Evolutionary conservation across 2,329 filamentous ascomycete genomes (phyloP).

Genomic region (Beauveria sp.): DNA sequence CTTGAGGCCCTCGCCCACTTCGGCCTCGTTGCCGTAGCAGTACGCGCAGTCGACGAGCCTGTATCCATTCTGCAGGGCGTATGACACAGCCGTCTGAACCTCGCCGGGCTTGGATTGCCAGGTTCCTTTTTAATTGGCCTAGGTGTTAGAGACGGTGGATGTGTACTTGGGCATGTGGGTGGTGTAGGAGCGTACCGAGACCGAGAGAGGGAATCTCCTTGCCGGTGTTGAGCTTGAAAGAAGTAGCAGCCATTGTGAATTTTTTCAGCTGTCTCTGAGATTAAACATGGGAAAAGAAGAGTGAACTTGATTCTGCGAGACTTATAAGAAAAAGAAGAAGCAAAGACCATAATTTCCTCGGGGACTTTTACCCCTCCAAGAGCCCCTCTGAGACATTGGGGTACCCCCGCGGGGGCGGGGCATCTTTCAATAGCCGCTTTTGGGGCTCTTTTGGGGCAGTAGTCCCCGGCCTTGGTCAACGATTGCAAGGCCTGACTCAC

Average conservation of each 20-base stretch:
- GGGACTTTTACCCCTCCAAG: background rate
- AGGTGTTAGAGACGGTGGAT: background rate
- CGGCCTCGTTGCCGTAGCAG: slow-evolving; percentile 74
- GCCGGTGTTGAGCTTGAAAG: slow-evolving; percentile 59
- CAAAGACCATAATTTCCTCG: background rate
- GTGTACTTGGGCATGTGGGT: background rate
- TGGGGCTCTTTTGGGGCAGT: background rate
- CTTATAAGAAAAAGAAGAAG: background rate
- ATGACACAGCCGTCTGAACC: slow-evolving; percentile 49
- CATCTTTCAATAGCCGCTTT: background rate
- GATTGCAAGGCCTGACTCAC: no score
- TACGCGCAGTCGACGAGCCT: slow-evolving; percentile 63
- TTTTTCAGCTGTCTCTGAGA: background rate
- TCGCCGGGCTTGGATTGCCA: slow-evolving; percentile 56
- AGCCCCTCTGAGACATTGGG: background rate
- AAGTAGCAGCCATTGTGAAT: slow-evolving; percentile 42
- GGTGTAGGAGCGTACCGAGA: slow-evolving; percentile 39
- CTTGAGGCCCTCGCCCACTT: slow-evolving; percentile 71
- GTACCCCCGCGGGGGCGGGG: background rate
- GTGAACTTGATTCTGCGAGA: background rate
- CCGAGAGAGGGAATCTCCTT: slow-evolving; percentile 56
- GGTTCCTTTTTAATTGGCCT: slow-evolving; percentile 39
- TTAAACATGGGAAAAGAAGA: background rate
- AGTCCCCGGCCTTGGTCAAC: no score
- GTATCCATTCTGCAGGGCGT: slow-evolving; percentile 51